phyloP scores from a whole-genome alignment of 2,329 filamentous ascomycete species.

The Chrysoporthe deuterocubensis region DNA sequence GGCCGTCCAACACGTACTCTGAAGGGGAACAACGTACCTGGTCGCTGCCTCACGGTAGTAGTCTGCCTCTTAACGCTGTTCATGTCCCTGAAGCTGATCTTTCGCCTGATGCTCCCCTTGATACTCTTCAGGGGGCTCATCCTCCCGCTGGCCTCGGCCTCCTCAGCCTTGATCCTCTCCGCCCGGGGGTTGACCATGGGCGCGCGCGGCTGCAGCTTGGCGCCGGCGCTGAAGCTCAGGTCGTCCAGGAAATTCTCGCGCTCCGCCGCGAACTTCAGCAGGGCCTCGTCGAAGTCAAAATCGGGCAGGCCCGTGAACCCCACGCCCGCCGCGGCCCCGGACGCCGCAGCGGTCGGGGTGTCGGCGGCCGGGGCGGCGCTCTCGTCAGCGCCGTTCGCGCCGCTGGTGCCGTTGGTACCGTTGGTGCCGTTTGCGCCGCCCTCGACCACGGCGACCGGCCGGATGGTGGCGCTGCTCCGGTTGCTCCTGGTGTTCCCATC shows the following conservation, averaged over 20 bases:
- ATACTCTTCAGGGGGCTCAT: conserved; percentile 62
- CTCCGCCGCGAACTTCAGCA: conserved; percentile 95
- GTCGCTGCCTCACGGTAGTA: conserved; percentile 72
- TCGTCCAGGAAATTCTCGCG: conserved; percentile 93
- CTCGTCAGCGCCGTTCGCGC: conserved; percentile 33
- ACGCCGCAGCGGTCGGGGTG: neutral
- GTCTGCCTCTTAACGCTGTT: conserved; percentile 90
- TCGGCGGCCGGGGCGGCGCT: conserved; percentile 29
- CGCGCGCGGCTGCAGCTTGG: conserved; percentile 70
- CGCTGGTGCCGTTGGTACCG: conserved; percentile 28
- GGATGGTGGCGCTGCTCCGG: conserved; percentile 68
- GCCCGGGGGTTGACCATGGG: conserved; percentile 79
- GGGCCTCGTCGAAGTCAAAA: conserved; percentile 90
- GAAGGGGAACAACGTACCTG: conserved; percentile 60
- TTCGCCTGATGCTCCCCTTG: conserved; percentile 86
- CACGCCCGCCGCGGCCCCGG: conserved; percentile 32
- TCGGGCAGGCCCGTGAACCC: conserved; percentile 54
- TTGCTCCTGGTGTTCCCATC: conserved; percentile 65
- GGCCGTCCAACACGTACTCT: conserved; percentile 31
- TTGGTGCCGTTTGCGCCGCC: conserved; percentile 26
- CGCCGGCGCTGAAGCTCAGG: conserved; percentile 84
- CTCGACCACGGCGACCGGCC: conserved; percentile 42
- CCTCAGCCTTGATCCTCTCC: conserved; percentile 80
- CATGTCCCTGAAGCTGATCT: conserved; percentile 93
- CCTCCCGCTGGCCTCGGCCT: conserved; percentile 57